Evolutionary conservation across 176 grass and related monocot species (phyloP).

Genomic region (Triticum turgidum): DNA sequence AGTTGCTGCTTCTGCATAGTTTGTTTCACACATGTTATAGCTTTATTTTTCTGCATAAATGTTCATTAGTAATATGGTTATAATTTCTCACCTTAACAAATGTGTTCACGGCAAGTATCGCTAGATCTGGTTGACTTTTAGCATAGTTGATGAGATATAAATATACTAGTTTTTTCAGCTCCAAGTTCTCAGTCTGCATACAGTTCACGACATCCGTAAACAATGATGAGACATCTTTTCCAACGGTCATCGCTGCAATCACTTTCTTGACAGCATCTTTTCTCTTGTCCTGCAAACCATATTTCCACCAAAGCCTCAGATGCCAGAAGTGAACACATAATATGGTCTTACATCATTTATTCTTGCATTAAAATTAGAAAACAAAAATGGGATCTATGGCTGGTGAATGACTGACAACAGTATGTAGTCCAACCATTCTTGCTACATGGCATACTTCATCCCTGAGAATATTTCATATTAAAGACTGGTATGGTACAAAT

Average conservation of each 20-base stretch:
- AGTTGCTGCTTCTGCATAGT: neutral
- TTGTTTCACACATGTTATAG: neutral
- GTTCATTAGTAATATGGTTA: constrained; percentile 8
- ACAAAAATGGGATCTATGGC: neutral
- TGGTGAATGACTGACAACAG: neutral
- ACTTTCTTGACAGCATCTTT: constrained; percentile 99
- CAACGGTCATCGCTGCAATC: constrained; percentile 98
- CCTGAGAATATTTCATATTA: neutral
- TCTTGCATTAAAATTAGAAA: neutral
- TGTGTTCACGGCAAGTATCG: constrained; percentile 99
- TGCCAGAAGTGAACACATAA: constrained; percentile 12
- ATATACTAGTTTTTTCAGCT: constrained; percentile 98
- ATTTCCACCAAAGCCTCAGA: neutral
- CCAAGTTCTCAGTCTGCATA: constrained; percentile 98
- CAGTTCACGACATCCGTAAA: constrained; percentile 99
- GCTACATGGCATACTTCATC: neutral
- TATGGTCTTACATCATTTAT: neutral
- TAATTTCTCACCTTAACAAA: constrained; percentile 84
- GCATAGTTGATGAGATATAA: constrained; percentile 99
- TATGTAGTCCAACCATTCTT: neutral
- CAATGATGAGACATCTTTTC: constrained; percentile 96
- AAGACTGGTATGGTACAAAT: neutral
- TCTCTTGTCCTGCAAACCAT: constrained; percentile 80
- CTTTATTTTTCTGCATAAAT: neutral
- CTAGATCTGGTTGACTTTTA: constrained; percentile 97